Base-by-base conservation (phyloP, 129 eudicot species). In the Flaveria bidentis region DNA sequence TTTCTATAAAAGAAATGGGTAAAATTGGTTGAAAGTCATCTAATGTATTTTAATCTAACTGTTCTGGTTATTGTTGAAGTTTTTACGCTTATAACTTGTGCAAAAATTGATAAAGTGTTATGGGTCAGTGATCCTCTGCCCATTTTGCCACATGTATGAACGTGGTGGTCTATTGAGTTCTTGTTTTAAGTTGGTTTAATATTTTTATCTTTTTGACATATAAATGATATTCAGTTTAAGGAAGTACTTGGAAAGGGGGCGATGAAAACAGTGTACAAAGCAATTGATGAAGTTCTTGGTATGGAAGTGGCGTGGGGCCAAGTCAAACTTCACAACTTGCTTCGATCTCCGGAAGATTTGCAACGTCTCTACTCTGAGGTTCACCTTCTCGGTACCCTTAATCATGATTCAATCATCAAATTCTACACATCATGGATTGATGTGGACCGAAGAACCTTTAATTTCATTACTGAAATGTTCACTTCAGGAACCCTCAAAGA, bases 231-330 rank as follows among this genome's bases (percentile, higher is more conserved):
- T 17, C 87, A 91, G 97, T 91, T 88, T 26, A 84, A 80, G 62
- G 91, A 89, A 76, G 80, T 89, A 53, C 85, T 92, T 10, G 97
- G 97, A 46, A 89, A 85, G 80, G 97, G 97, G 56, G 91, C 97
- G 22, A 89, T 86, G 93, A 92, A 92, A 83, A 89, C 82, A 0
- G 97, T 92, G 71, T 92, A 92, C 81, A 87, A 74, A 77, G 97
- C 97, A 22, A 84, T 92, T 51, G 97, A 92, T 85, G 91, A 86
- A 76, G 82, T 78, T 58, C 87, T 89, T 18, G 97, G 96, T 17
- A 89, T 92, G 87, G 97, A 92, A 81, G 97, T 92, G 56, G 97
- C 97, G 36, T 92, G 97, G 97, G 89, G 91, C 73, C 96, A 89
- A 75, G 88, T 89, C 20, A 84, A 81, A 65, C 87, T 92, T 61